A percentile compares a stretch with the other conserved stretches of the same genome.
Conservation (phyloP, 257 asterid genomes). For the Henckelia pumila region DNA sequence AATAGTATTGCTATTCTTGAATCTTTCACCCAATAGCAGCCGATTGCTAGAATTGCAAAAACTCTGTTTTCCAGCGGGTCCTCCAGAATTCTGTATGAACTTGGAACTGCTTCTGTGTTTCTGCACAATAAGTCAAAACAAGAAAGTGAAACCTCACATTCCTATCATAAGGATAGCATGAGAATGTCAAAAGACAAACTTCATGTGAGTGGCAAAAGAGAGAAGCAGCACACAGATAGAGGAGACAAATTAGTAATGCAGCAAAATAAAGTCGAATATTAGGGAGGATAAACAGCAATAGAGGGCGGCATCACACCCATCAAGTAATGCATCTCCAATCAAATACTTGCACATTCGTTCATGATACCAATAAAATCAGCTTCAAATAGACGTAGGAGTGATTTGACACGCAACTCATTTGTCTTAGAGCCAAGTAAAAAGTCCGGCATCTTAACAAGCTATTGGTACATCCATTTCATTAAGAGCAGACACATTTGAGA, state of each 20-base stretch:
- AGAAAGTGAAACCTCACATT: constrained; percentile 6
- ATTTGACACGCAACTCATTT: constrained; percentile 8
- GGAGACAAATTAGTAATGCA: background rate
- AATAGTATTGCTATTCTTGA: constrained; percentile 29
- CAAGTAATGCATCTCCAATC: constrained; percentile 14
- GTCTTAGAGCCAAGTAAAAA: background rate
- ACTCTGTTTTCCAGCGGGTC: constrained; percentile 48
- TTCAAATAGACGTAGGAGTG: background rate
- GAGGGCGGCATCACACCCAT: background rate
- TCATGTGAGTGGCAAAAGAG: constrained; percentile 15
- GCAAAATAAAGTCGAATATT: background rate
- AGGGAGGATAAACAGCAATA: background rate
- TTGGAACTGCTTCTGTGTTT: constrained; percentile 82
- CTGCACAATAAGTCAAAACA: constrained; percentile 43
- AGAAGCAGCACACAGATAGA: background rate
- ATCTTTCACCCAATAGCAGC: constrained; percentile 33
- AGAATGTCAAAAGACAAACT: constrained; percentile 10
- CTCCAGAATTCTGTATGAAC: constrained; percentile 64
- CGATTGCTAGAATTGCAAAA: constrained; percentile 34
- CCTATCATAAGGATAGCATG: constrained; percentile 1
- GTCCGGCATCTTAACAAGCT: background rate
- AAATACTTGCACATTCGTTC: background rate
- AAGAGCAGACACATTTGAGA: background rate
- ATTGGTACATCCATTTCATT: background rate
- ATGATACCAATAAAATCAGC: constrained; percentile 2